Base-by-base conservation (phyloP, 305 asterid species). In the Euphrasia arctica region DNA sequence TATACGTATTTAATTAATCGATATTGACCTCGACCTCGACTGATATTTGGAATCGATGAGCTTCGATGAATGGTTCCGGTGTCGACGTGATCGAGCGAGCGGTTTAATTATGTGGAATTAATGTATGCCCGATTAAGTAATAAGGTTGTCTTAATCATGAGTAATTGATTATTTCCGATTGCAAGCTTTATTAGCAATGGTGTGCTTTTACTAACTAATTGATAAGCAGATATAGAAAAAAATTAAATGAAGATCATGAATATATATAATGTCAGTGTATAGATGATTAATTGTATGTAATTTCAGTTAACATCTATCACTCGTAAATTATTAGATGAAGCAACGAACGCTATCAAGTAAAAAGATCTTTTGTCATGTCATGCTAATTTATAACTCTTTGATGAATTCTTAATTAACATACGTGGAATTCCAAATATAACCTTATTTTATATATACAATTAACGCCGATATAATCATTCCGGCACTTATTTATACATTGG, bases 71-170 rank as follows among this genome's bases (percentile, higher is more conserved):
- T 42, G 13, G 0, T 45, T 3, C 3, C 3, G 13, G 5, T 9
- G n/a, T n/a, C n/a, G n/a, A n/a, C n/a, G n/a, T n/a, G n/a, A n/a
- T n/a, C n/a, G n/a, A n/a, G n/a, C 2, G 14, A 9, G 15, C 9
- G 4, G 14, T 9, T 43, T 32, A 43, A 10, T 10, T 43, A 10
- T 0, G 2, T 42, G 11, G 1, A 49, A 49, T 3, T 18, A 18
- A 18, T 0, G 9, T 54, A 9, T 54, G 9, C 34, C n/a, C 8
- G 12, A 54, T 18, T 8, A 8, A 54, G 34, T 25, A 54, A 52
- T 55, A 7, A 67, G 52, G 66, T 15, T 57, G 70, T 73, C 74
- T 14, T 60, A 32, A 63, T 73, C 70, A n/a, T 62, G 55, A 52
- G 54, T 62, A 49, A 63, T 58, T 69, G 55, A 58, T 70, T 72